Evolutionary conservation across 2,329 filamentous ascomycete genomes (phyloP), one percentile per base, ranked within the genome.

Genomic region (Coniochaeta sp.): DNA sequence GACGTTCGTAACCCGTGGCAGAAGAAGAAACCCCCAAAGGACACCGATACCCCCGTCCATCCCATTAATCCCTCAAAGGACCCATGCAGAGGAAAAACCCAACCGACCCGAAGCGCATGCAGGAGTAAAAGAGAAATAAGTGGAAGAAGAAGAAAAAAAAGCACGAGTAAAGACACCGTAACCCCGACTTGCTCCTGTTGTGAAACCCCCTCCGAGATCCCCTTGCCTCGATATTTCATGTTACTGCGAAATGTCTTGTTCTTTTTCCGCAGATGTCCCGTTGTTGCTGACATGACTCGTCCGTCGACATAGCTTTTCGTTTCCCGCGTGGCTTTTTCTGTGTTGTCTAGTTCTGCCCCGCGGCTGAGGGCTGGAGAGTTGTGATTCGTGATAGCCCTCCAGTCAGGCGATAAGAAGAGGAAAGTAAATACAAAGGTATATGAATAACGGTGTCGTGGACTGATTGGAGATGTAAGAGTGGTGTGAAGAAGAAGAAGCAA

Each of bases 341-440:
- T n/a, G 11, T 31, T 31, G 47, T 28, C 47, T n/a, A 52, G 22
- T 26, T n/a, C 22, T n/a, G 47, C 24, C 22, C 44, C 9, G 43
- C 24, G 3, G 3, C 4, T 12, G 14, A 8, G 26, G 24, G 47
- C 47, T 31, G 26, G 6, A 12, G 43, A 31, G 24, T 52, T 52
- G 24, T 16, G 47, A 16, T 50, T 1, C 24, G 43, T 47, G 43
- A 24, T 22, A 12, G 19, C 19, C 22, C 47, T 17, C 47, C 12
- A 17, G 22, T 4, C 9, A 50, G 47, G 16, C 38, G 38, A 17
- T 28, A 14, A 52, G 26, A 28, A 52, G 47, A 17, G 11, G 14
- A 52, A 31, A 31, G 47, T 52, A 52, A 31, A 52, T 52, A 52
- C 47, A 52, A 52, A 52, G 47, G 47, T 52, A 52, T 52, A 52